Conservation (phyloP, 2,329 filamentous ascomycete genomes). For the Chalara sp. region DNA sequence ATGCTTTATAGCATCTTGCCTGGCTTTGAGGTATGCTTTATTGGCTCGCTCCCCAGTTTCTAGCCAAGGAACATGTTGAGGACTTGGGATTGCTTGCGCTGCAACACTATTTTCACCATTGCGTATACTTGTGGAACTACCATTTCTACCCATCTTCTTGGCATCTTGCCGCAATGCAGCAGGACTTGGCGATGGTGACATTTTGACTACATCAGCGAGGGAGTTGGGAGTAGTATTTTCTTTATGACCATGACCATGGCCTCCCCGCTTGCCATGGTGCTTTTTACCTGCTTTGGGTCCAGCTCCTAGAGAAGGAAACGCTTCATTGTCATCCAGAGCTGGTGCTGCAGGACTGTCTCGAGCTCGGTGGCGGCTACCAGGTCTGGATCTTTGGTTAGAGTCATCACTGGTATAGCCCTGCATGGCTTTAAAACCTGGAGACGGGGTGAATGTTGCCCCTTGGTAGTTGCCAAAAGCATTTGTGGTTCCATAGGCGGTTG, state of each 20-base stretch:
- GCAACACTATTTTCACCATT: constrained; percentile 73
- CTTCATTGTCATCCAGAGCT: constrained; percentile 87
- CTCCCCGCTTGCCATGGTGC: constrained; percentile 84
- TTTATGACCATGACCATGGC: constrained; percentile 66
- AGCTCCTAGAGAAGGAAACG: constrained; percentile 84
- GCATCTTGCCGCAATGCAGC: constrained; percentile 50
- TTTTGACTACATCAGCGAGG: constrained; percentile 88
- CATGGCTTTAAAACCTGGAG: constrained; percentile 62
- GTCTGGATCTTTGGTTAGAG: constrained; percentile 71
- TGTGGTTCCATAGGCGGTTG: constrained; percentile 33
- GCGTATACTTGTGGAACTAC: constrained; percentile 56
- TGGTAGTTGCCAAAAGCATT: constrained; percentile 45
- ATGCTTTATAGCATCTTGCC: constrained; percentile 94
- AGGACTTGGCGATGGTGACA: constrained; percentile 79
- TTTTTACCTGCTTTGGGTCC: constrained; percentile 76
- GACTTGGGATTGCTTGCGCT: constrained; percentile 76
- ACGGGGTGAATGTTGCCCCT: constrained; percentile 50
- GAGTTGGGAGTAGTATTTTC: constrained; percentile 67
- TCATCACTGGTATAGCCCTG: constrained; percentile 49
- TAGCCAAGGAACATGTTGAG: constrained; percentile 92
- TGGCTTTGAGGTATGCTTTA: constrained; percentile 88
- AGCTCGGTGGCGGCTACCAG: constrained; percentile 72
- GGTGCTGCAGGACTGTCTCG: constrained; percentile 59
- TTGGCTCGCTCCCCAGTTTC: constrained; percentile 90
- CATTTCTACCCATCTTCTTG: constrained; percentile 55